Percentiles rank a stretch among this genome's conserved stretches.
Conservation (phyloP, 208 protist genomes). For the Acanthamoeba sp. region DNA sequence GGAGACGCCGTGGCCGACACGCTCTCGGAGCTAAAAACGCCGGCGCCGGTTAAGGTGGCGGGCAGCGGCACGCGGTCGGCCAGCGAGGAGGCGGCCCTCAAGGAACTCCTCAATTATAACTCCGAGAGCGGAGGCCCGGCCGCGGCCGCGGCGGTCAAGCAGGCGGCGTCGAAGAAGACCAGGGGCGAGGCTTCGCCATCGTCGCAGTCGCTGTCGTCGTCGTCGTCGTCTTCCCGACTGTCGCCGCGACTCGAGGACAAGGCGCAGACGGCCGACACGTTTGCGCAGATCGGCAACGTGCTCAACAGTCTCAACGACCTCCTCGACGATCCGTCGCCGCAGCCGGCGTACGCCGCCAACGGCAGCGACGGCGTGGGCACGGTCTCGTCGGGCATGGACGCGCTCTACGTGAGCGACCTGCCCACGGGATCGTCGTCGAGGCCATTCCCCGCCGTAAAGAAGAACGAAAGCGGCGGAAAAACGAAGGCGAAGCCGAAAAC, state of each 20-base stretch:
- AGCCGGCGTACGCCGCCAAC: background rate
- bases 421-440: background rate
- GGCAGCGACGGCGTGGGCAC: too few relatives aligned
- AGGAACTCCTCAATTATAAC: too few relatives aligned
- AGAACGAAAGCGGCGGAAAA: background rate
- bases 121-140: too few relatives aligned
- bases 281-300: background rate
- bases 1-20: background rate
- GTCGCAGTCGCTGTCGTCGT: background rate
- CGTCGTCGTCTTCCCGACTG: background rate
- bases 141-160: background rate
- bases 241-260: slow-evolving; percentile 19
- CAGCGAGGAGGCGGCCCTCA: background rate
- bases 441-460: background rate
- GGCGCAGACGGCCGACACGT: slow-evolving; percentile 12
- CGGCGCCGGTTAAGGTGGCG: too few relatives aligned
- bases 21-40: too few relatives aligned
- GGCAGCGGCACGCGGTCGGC: too few relatives aligned
- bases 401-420: slow-evolving; percentile 2
- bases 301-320: slow-evolving; percentile 39
- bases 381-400: too few relatives aligned
- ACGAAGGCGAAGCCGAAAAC: background rate
- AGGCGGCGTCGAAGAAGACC: background rate
- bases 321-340: background rate
- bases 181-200: too few relatives aligned